Evolutionary conservation across 2,329 filamentous ascomycete genomes (phyloP).

Genomic region (Cladobotryum mycophilum): DNA sequence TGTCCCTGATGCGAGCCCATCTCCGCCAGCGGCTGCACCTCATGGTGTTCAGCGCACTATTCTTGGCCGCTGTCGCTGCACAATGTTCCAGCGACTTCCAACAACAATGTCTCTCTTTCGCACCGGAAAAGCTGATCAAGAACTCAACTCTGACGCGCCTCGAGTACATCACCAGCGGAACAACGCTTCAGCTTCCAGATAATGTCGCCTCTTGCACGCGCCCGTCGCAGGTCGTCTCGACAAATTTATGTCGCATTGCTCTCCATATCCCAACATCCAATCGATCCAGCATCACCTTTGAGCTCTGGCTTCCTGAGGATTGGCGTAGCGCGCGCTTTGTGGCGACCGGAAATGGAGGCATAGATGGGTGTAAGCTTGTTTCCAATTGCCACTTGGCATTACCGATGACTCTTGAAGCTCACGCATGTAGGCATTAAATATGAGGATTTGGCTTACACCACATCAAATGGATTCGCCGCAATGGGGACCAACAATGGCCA

Average conservation of each 20-base stretch:
- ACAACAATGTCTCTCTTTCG: constrained; percentile 3
- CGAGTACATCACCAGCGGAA: constrained; percentile 8
- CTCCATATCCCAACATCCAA: constrained; percentile 22
- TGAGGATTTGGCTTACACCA: constrained; percentile 39
- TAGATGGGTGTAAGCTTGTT: constrained; percentile 31
- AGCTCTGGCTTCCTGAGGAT: constrained; percentile 41
- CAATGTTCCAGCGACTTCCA: background rate
- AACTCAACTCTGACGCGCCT: constrained; percentile 4
- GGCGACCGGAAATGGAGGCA: constrained; percentile 42
- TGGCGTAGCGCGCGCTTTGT: constrained; percentile 38
- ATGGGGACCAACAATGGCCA: constrained; percentile 47
- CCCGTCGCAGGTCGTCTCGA: constrained; percentile 15
- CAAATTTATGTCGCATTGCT: constrained; percentile 16
- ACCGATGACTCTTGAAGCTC: background rate
- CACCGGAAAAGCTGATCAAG: constrained; percentile 2
- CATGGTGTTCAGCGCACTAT: constrained; percentile 7
- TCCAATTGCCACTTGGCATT: background rate
- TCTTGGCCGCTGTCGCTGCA: background rate
- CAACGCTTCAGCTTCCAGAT: constrained; percentile 21
- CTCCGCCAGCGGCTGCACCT: too few relatives aligned
- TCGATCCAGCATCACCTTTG: constrained; percentile 37
- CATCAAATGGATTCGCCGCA: constrained; percentile 37
- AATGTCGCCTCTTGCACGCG: constrained; percentile 32
- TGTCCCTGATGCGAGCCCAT: too few relatives aligned
- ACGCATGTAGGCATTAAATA: constrained; percentile 34